phyloP scores from a whole-genome alignment of 2,329 filamentous ascomycete genomes.

The Stylonectria norvegica region DNA sequence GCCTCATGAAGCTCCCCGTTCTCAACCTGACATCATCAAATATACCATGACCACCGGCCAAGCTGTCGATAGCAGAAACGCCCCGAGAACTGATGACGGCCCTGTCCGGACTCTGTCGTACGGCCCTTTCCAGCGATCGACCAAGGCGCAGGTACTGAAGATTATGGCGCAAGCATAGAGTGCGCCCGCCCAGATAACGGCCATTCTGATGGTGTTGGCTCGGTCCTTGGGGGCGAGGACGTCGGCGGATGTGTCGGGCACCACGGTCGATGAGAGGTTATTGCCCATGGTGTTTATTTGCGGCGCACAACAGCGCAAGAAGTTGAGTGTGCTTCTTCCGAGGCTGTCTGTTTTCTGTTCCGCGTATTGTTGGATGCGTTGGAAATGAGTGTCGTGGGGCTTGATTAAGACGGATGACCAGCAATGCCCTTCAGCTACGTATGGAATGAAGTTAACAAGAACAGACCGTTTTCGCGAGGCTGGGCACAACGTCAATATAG shows the following conservation, averaged over 20 bases:
- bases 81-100: slow-evolving; percentile 28
- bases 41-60: slow-evolving; percentile 38
- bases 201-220: slow-evolving; percentile 31
- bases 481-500: too few relatives aligned
- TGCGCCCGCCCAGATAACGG: slow-evolving; percentile 32
- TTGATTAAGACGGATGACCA: slow-evolving; percentile 6
- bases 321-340: too few relatives aligned
- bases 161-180: slow-evolving; percentile 41
- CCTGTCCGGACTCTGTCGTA: slow-evolving; percentile 32
- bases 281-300: slow-evolving; percentile 37
- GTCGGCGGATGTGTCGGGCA: slow-evolving; percentile 36
- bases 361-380: not conserved
- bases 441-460: too few relatives aligned
- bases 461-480: too few relatives aligned
- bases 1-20: not conserved
- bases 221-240: slow-evolving; percentile 32
- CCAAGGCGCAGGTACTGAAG: slow-evolving; percentile 39
- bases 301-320: too few relatives aligned
- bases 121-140: slow-evolving; percentile 42
- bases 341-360: not conserved
- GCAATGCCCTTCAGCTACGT: too few relatives aligned
- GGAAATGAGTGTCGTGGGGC: not conserved
- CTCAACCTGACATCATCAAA: slow-evolving; percentile 21
- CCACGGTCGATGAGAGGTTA: slow-evolving; percentile 38
- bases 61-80: slow-evolving; percentile 31